Base-by-base conservation (phyloP, 768 basidiomycete species). In the Suillus ampliporus region DNA sequence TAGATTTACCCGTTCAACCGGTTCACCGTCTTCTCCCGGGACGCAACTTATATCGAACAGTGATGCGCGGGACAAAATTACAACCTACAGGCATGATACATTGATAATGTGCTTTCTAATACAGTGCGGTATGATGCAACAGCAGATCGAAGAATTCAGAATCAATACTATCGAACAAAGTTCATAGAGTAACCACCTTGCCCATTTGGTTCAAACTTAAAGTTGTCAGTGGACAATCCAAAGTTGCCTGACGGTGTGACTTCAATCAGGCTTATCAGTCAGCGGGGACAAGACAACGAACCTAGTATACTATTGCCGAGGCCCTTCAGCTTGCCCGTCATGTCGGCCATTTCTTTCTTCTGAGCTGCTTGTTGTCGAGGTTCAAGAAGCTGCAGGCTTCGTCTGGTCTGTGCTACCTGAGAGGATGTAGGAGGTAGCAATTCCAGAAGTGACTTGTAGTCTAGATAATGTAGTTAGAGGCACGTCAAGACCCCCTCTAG, bases 141-240 rank as follows among this genome's bases (percentile, higher is more conserved):
- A 31, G 31, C 31, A n/a, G 14, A 50, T 59, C 15, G 23, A 47
- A 28, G 34, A 23, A 46, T 37, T 35, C 15, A 50, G 28, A 8
- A 61, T 43, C 26, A 5, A 40, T 40, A 59, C 82, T 74, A 89
- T 68, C 74, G 83, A 50, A 79, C 80, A 72, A 99, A 97, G 69
- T 92, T 92, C 85, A 99, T 87, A 1, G 91, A 92, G 79, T 98
- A 99, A 0, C 97, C 95, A n/a, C 97, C 97, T 65, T 95, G 89
- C 7, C 90, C 93, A 66, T 97, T 96, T 19, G 94, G 94, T 63
- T 89, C 89, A 70, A 99, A 94, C 78, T 99, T 91, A 84, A 99
- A 99, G 78, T 97, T 99, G 72, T 99, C 89, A 0, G 96, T 98
- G 15, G 91, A 95, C 65, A 99, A 75, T 19, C 97, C 97, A 71